phyloP scores from a whole-genome alignment of 305 asterid species.

The Fraxinus floribunda region DNA sequence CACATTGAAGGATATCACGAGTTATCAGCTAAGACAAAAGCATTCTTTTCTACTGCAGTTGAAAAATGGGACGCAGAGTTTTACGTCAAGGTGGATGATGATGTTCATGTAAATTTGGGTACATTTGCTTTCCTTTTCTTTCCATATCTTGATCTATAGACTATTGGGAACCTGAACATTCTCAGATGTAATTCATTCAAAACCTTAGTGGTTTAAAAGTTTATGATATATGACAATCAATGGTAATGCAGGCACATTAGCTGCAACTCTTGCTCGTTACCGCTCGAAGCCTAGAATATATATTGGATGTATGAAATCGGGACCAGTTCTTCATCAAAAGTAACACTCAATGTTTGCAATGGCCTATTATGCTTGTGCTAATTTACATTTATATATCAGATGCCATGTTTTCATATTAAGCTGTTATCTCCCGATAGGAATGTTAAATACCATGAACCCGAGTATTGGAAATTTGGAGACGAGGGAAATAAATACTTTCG shows the following conservation, averaged over 20 bases:
- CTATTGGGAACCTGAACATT: background rate
- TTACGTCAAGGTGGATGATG: conserved; percentile 77
- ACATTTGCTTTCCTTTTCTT: background rate
- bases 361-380: background rate
- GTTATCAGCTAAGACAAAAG: conserved; percentile 74
- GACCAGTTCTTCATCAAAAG: conserved; percentile 77
- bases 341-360: conserved; percentile 17
- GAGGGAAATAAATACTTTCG: background rate
- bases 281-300: conserved; percentile 65
- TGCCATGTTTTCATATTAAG: background rate
- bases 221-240: background rate
- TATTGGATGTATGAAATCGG: conserved; percentile 88
- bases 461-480: conserved; percentile 45
- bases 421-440: background rate
- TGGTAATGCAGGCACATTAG: conserved; percentile 56
- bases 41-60: conserved; percentile 65
- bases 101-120: conserved; percentile 87
- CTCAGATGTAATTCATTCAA: background rate
- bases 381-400: background rate
- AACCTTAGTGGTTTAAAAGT: background rate
- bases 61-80: conserved; percentile 77
- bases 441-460: conserved; percentile 49
- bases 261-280: conserved; percentile 64
- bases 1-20: conserved; percentile 87
- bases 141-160: background rate